Evolutionary conservation across 2,329 filamentous ascomycete species (phyloP), one percentile per base, ranked within the genome.

Genomic region (Botrytis deweyae): DNA sequence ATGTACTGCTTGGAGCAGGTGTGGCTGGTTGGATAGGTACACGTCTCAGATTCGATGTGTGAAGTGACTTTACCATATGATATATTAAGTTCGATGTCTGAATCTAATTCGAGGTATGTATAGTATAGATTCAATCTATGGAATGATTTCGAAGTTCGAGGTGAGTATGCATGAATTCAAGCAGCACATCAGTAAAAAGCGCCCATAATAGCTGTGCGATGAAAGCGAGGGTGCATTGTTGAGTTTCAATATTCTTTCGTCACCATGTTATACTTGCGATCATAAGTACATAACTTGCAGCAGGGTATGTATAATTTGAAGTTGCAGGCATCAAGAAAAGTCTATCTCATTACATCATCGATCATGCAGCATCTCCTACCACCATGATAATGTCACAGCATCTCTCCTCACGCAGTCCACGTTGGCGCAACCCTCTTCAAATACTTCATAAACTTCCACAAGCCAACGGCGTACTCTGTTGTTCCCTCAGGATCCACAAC

Each of bases 401-500:
- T 9, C 36, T 36, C 29, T 29, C 9, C 20, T 74, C 59, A 72
- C 14, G 70, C 72, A 33, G 65, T 78, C 88, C 88, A 90, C 29
- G 82, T 80, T 25, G 87, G 87, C 33, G 84, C 82, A 7, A 89
- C 88, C 74, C 83, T 85, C 81, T 87, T 87, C 72, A 89, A 80
- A 77, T 87, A 90, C 65, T 85, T 88, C 88, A 91, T 90, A 76
- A 91, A 91, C 81, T 91, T 91, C 79, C 84, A 89, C 78, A 91
- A 86, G 0, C 89, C 89, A 69, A 91, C 89, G 0, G 88, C 87
- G 77, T 86, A 84, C 81, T 91, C 89, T 12, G 88, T 86, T 79
- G 90, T 90, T 0, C 89, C 88, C 59, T 85, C 82, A 1, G 88
- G 89, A 82, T 91, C 89, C 14, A 85, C 85, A 9, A 90, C 88